A percentile compares a stretch with the other conserved stretches of the same genome.
phyloP scores from a whole-genome alignment of 768 basidiomycete species.

The Fomitopsis pulvina region DNA sequence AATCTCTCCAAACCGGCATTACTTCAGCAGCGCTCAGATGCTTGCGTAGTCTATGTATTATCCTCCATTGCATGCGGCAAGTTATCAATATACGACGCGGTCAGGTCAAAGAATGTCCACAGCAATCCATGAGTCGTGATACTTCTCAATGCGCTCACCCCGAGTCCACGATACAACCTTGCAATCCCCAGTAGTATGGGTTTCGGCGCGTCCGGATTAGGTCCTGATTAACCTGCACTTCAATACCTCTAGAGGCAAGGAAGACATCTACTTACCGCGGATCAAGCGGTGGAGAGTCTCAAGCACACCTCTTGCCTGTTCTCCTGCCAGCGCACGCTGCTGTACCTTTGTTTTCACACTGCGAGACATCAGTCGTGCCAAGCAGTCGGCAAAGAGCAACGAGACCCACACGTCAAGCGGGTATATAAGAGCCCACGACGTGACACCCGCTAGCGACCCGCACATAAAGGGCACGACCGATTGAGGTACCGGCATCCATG shows the following conservation, averaged over 20 bases:
- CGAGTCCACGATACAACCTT: slow-evolving; percentile 88
- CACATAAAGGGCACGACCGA: slow-evolving; percentile 87
- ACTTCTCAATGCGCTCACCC: slow-evolving; percentile 87
- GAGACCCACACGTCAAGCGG: slow-evolving; percentile 80
- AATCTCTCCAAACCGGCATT: too few species aligned
- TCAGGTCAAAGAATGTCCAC: slow-evolving; percentile 90
- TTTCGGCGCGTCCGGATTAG: slow-evolving; percentile 77
- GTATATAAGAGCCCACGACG: slow-evolving; percentile 60
- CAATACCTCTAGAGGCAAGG: neutral
- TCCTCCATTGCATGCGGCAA: slow-evolving; percentile 27
- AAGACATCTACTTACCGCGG: slow-evolving; percentile 47
- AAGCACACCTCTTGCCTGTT: slow-evolving; percentile 59
- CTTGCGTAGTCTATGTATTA: neutral
- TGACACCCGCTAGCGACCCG: slow-evolving; percentile 84
- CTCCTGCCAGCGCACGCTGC: slow-evolving; percentile 81
- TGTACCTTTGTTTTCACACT: slow-evolving; percentile 96
- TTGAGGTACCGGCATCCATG: slow-evolving; percentile 77
- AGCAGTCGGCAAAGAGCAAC: neutral
- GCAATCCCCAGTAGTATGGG: slow-evolving; percentile 70
- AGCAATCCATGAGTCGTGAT: slow-evolving; percentile 90
- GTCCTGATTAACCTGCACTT: slow-evolving; percentile 30
- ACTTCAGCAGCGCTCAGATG: too few species aligned
- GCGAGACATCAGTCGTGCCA: slow-evolving; percentile 5
- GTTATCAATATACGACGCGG: slow-evolving; percentile 65
- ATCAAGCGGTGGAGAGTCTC: slow-evolving; percentile 77